These are phyloP conservation scores for Juglanconis sp. DNA, from an alignment of 2,329 filamentous ascomycete species.

Conservation along the genomic window DNA sequence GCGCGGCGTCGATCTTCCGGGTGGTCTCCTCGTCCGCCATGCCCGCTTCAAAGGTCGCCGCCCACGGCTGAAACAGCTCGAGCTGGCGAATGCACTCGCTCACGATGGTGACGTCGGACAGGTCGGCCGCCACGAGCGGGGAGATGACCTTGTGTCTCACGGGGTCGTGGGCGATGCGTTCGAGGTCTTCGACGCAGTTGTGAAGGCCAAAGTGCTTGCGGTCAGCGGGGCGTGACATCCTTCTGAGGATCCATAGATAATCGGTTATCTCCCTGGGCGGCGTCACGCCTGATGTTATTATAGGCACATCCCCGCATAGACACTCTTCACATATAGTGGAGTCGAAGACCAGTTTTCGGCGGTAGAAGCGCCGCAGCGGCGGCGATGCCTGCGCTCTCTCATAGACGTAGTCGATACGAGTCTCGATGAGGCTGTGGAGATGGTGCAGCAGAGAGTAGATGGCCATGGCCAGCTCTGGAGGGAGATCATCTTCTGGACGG, in stretches of 20 bases:
- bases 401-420: neutral
- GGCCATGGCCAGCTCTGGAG: neutral
- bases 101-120: neutral
- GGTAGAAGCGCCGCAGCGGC: neutral
- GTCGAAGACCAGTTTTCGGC: neutral
- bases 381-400: neutral
- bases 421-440: neutral
- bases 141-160: neutral
- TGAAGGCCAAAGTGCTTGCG: neutral
- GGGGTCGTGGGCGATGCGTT: neutral
- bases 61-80: neutral
- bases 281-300: neutral
- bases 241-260: neutral
- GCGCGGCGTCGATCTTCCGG: neutral
- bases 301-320: neutral
- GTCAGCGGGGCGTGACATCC: neutral
- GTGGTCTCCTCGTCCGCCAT: neutral
- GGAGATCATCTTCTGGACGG: neutral
- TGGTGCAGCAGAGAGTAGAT: neutral
- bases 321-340: neutral
- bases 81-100: neutral
- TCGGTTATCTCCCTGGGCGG: neutral
- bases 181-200: neutral
- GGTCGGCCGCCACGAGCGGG: neutral
- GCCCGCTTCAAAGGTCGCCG: neutral